Base-by-base conservation (phyloP, 352 stramenopile species). In the Pythium phragmiticola region DNA sequence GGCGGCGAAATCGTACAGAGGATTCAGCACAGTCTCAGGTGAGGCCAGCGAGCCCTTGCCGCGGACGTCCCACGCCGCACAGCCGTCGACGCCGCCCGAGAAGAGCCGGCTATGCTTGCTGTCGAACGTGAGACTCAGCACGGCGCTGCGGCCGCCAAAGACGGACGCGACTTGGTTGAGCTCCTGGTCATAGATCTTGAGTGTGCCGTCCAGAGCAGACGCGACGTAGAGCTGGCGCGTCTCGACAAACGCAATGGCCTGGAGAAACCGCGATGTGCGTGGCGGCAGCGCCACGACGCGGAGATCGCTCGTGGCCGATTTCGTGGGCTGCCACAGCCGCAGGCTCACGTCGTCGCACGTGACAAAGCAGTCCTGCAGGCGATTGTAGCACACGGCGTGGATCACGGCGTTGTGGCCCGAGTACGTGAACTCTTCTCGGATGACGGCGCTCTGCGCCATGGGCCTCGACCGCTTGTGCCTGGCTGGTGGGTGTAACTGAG, bases 381-480 rank as follows among this genome's bases (percentile, higher is more conserved):
- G 73, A 49, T 92, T 90, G 75, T 87, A 92, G 72, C 83, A 90
- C 28, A 89, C 72, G 2, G 68, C 61, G 26, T 78, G 75, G 30
- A 92, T 67, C 23, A 80, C 60, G 13, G 83, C 81, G 52, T 88
- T 88, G 61, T 92, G 83, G 50, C 68, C 70, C 13, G 69, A 68
- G 68, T 87, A 88, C 56, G 71, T 57, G 47, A 66, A 84, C 54
- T 88, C 71, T 48, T 84, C 74, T 43, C 76, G 76, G 70, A 92
- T 90, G 69, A 89, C 80, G 1, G 79, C 83, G 58, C 76, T 89
- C 69, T 90, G 80, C 33, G 82, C 74, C 78, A 87, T 88, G 30
- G 12, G 26, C 26, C 26, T 3, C 2, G 26, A 30, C 26, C 26
- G 2, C 26, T 30, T 5, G 26, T 30, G 26, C 26, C 3, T 30